Base-by-base conservation (phyloP, 2,329 filamentous ascomycete species). In the Aspergillus costaricaensis region DNA sequence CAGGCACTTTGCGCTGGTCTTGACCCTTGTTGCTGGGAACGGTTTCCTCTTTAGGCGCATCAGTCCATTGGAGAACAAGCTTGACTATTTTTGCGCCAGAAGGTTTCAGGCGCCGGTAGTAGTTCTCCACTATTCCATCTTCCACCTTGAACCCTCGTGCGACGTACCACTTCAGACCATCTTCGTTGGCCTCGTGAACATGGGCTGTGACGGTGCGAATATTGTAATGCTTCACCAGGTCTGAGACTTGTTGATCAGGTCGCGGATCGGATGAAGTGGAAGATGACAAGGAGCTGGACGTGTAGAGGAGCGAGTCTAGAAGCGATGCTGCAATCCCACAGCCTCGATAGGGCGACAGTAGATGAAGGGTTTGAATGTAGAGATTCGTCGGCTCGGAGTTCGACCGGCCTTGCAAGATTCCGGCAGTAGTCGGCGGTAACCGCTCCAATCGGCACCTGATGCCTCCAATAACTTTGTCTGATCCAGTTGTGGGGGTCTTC, bases 171-270 rank as follows among this genome's bases (percentile, higher is more conserved):
- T 80, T 78, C 64, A 86, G 67, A 0, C 80, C 86, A 52, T 87
- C 85, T 17, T 81, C 77, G 58, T 88, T 88, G 21, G 81, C 82
- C 65, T 86, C 85, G 80, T 87, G 88, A 0, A 88, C 86, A 72
- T 89, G 86, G 10, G 86, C 86, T 2, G 83, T 85, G 19, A 88
- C 80, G 14, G 75, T 78, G 10, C 72, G 74, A 25, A 84, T 80
- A 25, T 80, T 79, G 63, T 86, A 82, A 58, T 81, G 75, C 32
- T 78, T 76, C 4, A 82, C 77, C 9, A 79, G 66, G 5, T 70
- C 64, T 10, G 77, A 78, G 4, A 77, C 68, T 2, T 58, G 65
- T 32, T 62, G 64, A 19, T 63, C 48, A 19, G 30, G 32, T 30
- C 64, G 60, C 5, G 63, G 51, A 3, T 50, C 43, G 5, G 64